These are phyloP conservation scores for Esteya vermicola DNA, from an alignment of 2,329 filamentous ascomycete species.

Conservation along the genomic window DNA sequence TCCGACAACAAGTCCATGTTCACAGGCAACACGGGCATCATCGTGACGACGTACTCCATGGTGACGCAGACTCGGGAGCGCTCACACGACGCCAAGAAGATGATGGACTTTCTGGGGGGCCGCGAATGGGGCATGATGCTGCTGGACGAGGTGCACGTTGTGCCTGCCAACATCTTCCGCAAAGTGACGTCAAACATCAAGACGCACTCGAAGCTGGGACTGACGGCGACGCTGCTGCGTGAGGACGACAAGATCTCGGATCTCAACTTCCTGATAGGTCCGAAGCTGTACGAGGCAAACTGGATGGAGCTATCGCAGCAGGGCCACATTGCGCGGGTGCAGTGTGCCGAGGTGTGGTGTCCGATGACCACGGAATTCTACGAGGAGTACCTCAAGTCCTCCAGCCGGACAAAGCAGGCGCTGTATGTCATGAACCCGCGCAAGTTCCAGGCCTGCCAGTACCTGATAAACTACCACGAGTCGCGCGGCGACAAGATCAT, in stretches of 20 bases:
- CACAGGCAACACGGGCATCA: conserved; percentile 80
- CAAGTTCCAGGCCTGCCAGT: conserved; percentile 95
- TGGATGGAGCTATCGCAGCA: conserved; percentile 98
- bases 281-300: conserved; percentile 95
- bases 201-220: conserved; percentile 84
- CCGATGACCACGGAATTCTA: conserved; percentile 99
- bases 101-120: conserved; percentile 84
- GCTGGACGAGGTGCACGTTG: conserved; percentile 93
- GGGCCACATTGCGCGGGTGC: conserved; percentile 90
- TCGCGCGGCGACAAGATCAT: conserved; percentile 93
- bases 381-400: conserved; percentile 59
- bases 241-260: conserved; percentile 98
- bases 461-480: conserved; percentile 96
- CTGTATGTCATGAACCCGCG: conserved; percentile 96
- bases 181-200: conserved; percentile 89
- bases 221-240: conserved; percentile 85
- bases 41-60: conserved; percentile 98
- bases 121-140: conserved; percentile 97
- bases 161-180: conserved; percentile 90
- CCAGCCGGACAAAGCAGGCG: conserved; percentile 18
- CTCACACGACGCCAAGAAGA: conserved; percentile 86
- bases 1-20: conserved; percentile 81
- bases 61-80: conserved; percentile 81
- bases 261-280: conserved; percentile 92
- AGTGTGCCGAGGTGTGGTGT: conserved; percentile 98